phyloP scores from a whole-genome alignment of 139 green algal genomes.

The Haematococcus lacustris region DNA sequence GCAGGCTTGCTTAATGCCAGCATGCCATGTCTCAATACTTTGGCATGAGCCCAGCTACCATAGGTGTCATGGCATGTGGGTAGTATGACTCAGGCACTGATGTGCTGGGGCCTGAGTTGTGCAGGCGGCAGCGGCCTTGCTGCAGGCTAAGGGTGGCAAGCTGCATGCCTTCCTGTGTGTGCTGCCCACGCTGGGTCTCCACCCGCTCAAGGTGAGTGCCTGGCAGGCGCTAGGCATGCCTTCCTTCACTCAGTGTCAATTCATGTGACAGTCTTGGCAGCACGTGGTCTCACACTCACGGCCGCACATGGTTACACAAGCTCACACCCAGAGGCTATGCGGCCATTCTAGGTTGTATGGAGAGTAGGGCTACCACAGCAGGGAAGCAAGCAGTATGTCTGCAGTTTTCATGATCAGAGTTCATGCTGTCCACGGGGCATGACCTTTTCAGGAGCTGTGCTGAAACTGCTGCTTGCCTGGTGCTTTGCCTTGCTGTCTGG shows the following conservation, averaged over 20 bases:
- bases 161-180: constrained; percentile 66
- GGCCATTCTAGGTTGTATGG: no score
- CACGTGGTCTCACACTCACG: not conserved
- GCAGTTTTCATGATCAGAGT: no score
- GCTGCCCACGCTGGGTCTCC: constrained; percentile 53
- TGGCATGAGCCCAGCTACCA: not conserved
- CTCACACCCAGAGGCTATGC: no score
- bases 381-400: no score
- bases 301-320: no score
- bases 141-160: constrained; percentile 70
- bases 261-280: not conserved
- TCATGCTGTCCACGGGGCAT: not conserved
- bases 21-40: not conserved
- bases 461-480: not conserved
- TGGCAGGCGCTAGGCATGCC: no score
- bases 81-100: not conserved
- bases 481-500: not conserved
- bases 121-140: constrained; percentile 55
- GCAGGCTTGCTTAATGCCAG: not conserved
- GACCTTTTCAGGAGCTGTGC: not conserved
- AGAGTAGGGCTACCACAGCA: no score
- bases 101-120: not conserved
- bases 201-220: constrained; percentile 44
- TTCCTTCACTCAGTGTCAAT: no score
- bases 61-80: not conserved